Evolutionary conservation across 805 yeast genomes (phyloP), one percentile per base, ranked within the genome.

Genomic region (Yamadazyma kitorensis): DNA sequence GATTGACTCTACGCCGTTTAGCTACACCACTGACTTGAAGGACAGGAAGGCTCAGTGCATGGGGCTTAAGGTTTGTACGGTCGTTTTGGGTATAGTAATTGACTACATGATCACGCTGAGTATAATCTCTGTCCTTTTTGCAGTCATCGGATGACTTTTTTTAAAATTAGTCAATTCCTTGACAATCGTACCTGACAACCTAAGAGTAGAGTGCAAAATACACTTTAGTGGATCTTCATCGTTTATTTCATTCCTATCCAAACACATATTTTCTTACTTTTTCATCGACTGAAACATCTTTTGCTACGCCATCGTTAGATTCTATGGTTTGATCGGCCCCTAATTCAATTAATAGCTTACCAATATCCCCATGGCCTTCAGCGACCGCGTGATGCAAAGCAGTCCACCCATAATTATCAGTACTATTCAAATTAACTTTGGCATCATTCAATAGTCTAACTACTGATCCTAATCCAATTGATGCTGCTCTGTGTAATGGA

Each of bases 361-460:
- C 95, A 8, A 77, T 76, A 39, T 85, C 95, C 1, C 82, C 88
- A 47, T 80, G 81, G 0, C 96, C 96, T 57, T 89, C 98, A 0
- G 95, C 87, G 36, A 83, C 60, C 0, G 97, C 96, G 57, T 86
- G 95, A 55, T 86, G 95, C 40, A 91, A 55, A 1, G 96, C 80
- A 0, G 95, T 83, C 88, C 93, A 86, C 0, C 95, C 93, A 34
- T 71, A 70, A 9, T 45, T 44, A 51, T 89, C 97, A 24, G 74
- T 72, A 3, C 80, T 69, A 48, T 87, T 84, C 15, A 88, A 54
- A 6, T 85, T 83, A 0, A 82, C 76, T 29, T 72, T 73, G 4
- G 70, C 59, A 27, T 65, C 61, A 4, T 76, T 68, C 23, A 89
- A 60, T 18, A 76, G 49, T 27, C 72, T 65, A 11, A 82, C 75